A percentile compares a stretch with the other conserved stretches of the same genome.
Evolutionary conservation across 2,329 filamentous ascomycete genomes (phyloP).

Genomic region (Talaromyces sp.): DNA sequence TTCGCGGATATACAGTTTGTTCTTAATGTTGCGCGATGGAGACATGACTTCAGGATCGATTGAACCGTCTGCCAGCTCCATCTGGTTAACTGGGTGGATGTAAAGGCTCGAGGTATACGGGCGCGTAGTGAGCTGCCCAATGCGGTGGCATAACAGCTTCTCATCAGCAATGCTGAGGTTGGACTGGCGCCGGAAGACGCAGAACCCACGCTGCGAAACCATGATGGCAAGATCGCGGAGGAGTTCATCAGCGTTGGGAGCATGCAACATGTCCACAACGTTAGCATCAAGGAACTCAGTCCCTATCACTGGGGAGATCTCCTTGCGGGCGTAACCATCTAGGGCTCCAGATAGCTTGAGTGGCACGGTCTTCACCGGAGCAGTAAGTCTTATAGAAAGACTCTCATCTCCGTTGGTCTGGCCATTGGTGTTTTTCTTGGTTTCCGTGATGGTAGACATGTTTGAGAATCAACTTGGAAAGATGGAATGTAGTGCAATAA

Average conservation of each 20-base stretch:
- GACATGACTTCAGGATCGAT: neutral
- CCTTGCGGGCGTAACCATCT: slow-evolving; percentile 35
- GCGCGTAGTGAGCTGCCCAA: slow-evolving; percentile 38
- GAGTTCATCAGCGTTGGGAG: slow-evolving; percentile 36
- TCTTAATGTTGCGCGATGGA: neutral
- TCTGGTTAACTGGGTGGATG: slow-evolving; percentile 1
- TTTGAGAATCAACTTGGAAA: neutral
- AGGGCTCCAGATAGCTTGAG: slow-evolving; percentile 32
- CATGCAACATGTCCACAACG: slow-evolving; percentile 32
- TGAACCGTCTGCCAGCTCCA: neutral
- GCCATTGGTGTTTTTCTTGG: neutral
- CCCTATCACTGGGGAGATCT: slow-evolving; percentile 44
- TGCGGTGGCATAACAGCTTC: slow-evolving; percentile 12
- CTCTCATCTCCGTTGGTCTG: neutral
- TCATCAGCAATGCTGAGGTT: slow-evolving; percentile 18
- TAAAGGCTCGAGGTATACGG: slow-evolving; percentile 27
- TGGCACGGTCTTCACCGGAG: slow-evolving; percentile 15
- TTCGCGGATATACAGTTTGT: neutral
- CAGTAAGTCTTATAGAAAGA: neutral
- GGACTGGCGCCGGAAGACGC: slow-evolving; percentile 11
- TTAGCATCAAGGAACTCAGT: slow-evolving; percentile 35
- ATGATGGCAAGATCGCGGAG: slow-evolving; percentile 24
- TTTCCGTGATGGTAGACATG: neutral
- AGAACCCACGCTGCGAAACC: slow-evolving; percentile 41
- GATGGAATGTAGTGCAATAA: neutral